phyloP scores from a whole-genome alignment of 176 grass and related monocot genomes.

The Rhynchospora breviuscula region DNA sequence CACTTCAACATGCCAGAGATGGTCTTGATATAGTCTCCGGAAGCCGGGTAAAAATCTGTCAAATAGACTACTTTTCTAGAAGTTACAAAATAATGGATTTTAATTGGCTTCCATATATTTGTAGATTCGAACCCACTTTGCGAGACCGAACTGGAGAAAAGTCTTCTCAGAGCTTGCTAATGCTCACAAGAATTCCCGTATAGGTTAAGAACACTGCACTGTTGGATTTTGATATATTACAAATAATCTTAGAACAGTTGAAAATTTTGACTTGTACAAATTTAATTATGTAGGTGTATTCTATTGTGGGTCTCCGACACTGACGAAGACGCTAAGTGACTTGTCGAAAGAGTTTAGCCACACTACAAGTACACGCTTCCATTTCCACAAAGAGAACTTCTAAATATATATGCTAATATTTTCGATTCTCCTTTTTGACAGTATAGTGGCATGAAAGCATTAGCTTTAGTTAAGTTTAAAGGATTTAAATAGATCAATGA shows the following conservation, averaged over 20 bases:
- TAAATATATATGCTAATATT: constrained; percentile 20
- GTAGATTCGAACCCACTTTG: constrained; percentile 95
- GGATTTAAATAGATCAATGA: background rate
- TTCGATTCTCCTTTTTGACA: background rate
- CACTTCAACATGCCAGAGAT: constrained; percentile 89
- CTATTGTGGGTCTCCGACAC: constrained; percentile 80
- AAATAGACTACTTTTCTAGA: background rate
- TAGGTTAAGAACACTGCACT: constrained; percentile 44
- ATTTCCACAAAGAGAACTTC: constrained; percentile 99
- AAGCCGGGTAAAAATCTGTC: constrained; percentile 46
- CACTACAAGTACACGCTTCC: constrained; percentile 82
- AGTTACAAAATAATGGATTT: background rate
- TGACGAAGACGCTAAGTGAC: constrained; percentile 77
- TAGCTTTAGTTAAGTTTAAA: background rate
- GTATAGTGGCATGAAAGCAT: background rate
- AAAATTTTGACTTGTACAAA: background rate
- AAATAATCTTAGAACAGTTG: background rate
- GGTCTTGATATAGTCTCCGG: constrained; percentile 90
- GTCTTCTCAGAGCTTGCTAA: constrained; percentile 79
- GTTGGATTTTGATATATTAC: background rate
- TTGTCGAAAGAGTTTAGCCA: constrained; percentile 94
- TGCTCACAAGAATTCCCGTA: constrained; percentile 64
- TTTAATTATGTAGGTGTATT: constrained; percentile 77
- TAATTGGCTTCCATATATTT: constrained; percentile 16
- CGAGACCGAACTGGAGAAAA: constrained; percentile 98